Conservation (phyloP, 768 basidiomycete species). For the Cyclocybe cylindracea region DNA sequence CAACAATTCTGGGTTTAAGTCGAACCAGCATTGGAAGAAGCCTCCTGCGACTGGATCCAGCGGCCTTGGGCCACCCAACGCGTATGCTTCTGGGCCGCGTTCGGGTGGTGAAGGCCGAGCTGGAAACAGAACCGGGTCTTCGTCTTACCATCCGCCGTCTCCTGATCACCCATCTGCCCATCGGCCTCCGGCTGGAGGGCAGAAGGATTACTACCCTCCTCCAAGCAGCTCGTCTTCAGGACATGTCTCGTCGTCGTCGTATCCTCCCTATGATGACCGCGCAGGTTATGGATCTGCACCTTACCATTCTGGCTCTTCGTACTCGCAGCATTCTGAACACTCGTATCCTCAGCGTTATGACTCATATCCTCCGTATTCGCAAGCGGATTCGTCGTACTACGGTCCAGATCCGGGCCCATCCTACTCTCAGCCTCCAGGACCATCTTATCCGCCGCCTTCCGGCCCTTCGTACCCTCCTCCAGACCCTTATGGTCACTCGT, state of each 20-base stretch:
- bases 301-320: constrained; percentile 1
- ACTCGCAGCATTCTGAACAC: constrained; percentile 4
- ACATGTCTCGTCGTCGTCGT: constrained; percentile 1
- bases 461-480: constrained; percentile 14
- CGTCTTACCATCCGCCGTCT: constrained; percentile 14
- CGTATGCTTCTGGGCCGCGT: constrained; percentile 23
- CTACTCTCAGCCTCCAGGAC: constrained; percentile 1
- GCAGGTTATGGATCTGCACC: constrained; percentile 14
- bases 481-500: constrained; percentile 16
- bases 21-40: constrained; percentile 21
- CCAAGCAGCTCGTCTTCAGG: not conserved
- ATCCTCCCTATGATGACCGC: constrained; percentile 14
- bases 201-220: not conserved
- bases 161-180: constrained; percentile 6
- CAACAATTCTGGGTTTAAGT: constrained; percentile 1
- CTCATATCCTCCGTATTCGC: constrained; percentile 17
- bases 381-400: too few relatives aligned
- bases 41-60: constrained; percentile 28
- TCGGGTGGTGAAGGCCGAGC: constrained; percentile 26
- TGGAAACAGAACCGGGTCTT: constrained; percentile 28
- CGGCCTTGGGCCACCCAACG: constrained; percentile 27
- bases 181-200: not conserved
- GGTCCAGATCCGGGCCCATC: constrained; percentile 5
- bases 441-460: not conserved
- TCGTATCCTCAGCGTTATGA: constrained; percentile 13